Base-by-base conservation (phyloP, 2,329 filamentous ascomycete species). In the Teratosphaeria zuluensis region DNA sequence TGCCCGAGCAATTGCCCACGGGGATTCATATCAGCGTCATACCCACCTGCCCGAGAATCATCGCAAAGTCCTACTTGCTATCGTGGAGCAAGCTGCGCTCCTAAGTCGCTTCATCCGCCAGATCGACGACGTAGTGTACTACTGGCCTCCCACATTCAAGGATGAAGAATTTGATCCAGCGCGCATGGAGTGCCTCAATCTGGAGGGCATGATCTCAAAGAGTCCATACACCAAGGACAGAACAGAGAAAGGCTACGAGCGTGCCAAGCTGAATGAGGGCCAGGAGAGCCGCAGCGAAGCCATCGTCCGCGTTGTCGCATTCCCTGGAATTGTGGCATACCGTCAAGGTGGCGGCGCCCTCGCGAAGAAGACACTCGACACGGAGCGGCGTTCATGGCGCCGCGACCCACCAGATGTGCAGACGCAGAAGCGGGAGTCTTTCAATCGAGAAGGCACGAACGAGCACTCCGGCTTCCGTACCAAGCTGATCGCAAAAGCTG, bases 11-110 rank as follows among this genome's bases (percentile, higher is more conserved):
- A 3, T 14, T n/a, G 35, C 55, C 28, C 8, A 12, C 32, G 9
- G 12, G 6, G 14, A 16, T 19, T 19, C 38, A 16, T 16, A 16
- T 16, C 38, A 28, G 24, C 24, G 24, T 19, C 94, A 72, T 97
- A 87, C 51, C 81, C 16, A 80, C 78, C 35, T 81, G 78, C 30
- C 91, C 91, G 16, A 89, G 78, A 9, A 77, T 74, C 1, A 94
- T 94, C 0, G 90, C 48, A 51, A 11, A 2, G 2, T 33, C 1
- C 56, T 58, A 35, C 21, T 24, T 32, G 42, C 58, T 12, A 64
- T 70, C 30, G 63, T 71, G 24, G 19, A 28, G 7, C 21, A 51
- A 11, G 65, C 69, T 12, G 65, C 60, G 6, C 24, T 58, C 7
- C 56, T 70, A 12, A 64, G 61, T 53, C 63, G 60, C 42, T 19